phyloP scores from a whole-genome alignment of 1,139 yeast species.

The Protomyces inundatus region DNA sequence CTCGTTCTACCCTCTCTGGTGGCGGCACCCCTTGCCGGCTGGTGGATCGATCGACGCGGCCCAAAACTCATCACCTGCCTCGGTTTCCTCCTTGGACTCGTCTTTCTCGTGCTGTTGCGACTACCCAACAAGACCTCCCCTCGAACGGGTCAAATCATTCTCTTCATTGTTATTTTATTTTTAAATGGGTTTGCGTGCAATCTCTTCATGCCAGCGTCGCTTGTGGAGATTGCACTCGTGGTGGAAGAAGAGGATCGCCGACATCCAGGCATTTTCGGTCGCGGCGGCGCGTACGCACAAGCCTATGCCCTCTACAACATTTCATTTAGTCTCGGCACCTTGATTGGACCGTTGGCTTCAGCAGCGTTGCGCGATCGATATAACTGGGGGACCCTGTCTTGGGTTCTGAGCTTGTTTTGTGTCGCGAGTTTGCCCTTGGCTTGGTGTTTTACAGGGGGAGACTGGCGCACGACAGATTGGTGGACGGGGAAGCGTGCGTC shows the following conservation, averaged over 20 bases:
- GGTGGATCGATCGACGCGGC: slow-evolving; percentile 37
- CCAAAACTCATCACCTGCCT: slow-evolving; percentile 35
- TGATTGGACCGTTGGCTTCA: slow-evolving; percentile 40
- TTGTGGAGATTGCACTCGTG: slow-evolving; percentile 38
- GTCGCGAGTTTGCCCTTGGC: neutral
- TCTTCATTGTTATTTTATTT: slow-evolving; percentile 37
- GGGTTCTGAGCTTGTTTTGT: slow-evolving; percentile 9
- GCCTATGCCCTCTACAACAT: slow-evolving; percentile 41
- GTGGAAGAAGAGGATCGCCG: slow-evolving; percentile 34
- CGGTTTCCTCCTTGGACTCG: slow-evolving; percentile 34
- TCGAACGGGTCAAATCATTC: slow-evolving; percentile 35
- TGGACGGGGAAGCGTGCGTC: neutral
- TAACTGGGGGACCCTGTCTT: slow-evolving; percentile 9
- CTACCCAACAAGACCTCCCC: slow-evolving; percentile 37
- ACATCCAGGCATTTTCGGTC: slow-evolving; percentile 38
- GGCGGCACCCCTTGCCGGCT: slow-evolving; percentile 39
- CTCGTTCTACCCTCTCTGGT: slow-evolving; percentile 37
- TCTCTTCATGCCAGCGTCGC: slow-evolving; percentile 35
- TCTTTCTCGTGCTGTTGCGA: slow-evolving; percentile 36
- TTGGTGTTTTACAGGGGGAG: neutral
- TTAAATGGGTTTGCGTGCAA: slow-evolving; percentile 36
- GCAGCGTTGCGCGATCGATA: slow-evolving; percentile 31
- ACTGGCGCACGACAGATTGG: neutral
- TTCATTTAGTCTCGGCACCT: slow-evolving; percentile 38
- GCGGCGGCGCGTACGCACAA: slow-evolving; percentile 40